Evolutionary conservation across 805 yeast species (phyloP).

Genomic region (Phaffomyces opuntiae): DNA sequence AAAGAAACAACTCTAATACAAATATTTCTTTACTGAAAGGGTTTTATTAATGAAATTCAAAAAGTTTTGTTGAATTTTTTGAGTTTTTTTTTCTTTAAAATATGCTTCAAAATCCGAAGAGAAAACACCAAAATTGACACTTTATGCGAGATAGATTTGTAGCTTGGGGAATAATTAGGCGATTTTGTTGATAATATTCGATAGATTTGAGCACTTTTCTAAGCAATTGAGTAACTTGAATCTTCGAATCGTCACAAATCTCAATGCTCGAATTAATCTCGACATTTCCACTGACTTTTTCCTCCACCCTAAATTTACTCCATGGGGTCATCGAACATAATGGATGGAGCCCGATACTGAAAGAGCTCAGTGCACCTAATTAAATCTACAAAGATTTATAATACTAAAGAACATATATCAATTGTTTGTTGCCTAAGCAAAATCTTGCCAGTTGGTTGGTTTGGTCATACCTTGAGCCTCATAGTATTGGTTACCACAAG

Average conservation of each 20-base stretch:
- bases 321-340: too few relatives aligned
- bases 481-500: conserved; percentile 63
- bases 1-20: not conserved
- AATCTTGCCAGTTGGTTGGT: conserved; percentile 67
- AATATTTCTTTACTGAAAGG: not conserved
- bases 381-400: not conserved
- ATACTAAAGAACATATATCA: too few relatives aligned
- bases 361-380: not conserved
- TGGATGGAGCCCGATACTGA: not conserved
- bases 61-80: not conserved
- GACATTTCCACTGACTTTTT: too few relatives aligned
- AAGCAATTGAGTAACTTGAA: too few relatives aligned
- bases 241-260: too few relatives aligned
- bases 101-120: conserved; percentile 10
- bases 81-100: not conserved
- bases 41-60: not conserved
- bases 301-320: too few relatives aligned
- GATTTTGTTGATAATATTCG: too few relatives aligned
- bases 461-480: conserved; percentile 45
- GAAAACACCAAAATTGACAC: not conserved
- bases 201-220: too few relatives aligned
- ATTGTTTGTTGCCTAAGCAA: conserved; percentile 18
- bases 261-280: too few relatives aligned
- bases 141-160: not conserved
- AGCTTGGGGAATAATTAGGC: not conserved